Evolutionary conservation across 352 stramenopile species (phyloP).

Genomic region (Globisporangium orthogonon): DNA sequence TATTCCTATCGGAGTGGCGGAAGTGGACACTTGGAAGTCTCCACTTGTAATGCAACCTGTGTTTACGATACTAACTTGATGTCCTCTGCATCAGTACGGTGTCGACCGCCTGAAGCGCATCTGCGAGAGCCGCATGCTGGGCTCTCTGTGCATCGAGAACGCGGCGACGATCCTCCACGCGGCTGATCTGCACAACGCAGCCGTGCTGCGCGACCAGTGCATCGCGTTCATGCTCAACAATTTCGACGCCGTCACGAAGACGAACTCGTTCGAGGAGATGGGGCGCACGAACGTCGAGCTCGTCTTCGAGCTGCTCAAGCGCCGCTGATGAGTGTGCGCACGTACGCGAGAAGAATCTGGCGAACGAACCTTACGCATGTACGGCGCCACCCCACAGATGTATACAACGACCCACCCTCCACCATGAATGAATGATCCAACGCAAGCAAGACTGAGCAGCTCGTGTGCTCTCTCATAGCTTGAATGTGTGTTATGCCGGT

Average conservation of each 20-base stretch:
- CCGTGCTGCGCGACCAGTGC: conserved; percentile 90
- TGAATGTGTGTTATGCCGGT: too few species aligned
- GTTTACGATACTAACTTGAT: neutral
- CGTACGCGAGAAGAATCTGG: neutral
- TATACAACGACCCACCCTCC: too few species aligned
- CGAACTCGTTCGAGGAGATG: conserved; percentile 97
- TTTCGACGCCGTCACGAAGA: conserved; percentile 97
- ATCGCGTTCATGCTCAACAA: conserved; percentile 96
- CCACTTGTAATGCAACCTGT: neutral
- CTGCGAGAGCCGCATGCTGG: conserved; percentile 95
- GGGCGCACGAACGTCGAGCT: conserved; percentile 96
- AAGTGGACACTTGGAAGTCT: neutral
- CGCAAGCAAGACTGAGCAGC: neutral
- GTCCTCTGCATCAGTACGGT: conserved; percentile 46
- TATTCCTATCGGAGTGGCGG: too few species aligned
- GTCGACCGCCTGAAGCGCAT: conserved; percentile 88
- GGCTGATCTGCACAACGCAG: conserved; percentile 93
- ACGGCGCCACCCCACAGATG: too few species aligned
- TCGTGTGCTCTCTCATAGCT: neutral
- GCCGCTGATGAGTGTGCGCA: conserved; percentile 39
- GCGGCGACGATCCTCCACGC: conserved; percentile 95
- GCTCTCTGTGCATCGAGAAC: conserved; percentile 94
- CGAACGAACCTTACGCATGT: too few species aligned
- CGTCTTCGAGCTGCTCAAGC: conserved; percentile 95
- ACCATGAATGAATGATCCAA: neutral